Base-by-base conservation (phyloP, 192 early-diverging fungal genomes). In the Ramicandelaber brevisporus region DNA sequence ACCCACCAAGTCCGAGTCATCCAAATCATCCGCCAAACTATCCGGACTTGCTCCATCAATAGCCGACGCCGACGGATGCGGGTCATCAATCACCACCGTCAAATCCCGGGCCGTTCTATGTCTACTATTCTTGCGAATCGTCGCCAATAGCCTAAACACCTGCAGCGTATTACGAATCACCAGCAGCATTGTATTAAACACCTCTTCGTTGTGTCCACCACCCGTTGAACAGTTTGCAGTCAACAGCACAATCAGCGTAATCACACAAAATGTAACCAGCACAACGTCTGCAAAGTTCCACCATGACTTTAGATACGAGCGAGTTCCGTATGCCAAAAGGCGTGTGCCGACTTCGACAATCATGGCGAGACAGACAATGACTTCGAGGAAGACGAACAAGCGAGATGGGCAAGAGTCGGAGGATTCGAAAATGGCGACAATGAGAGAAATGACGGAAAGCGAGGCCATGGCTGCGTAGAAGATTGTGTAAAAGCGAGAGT, bases 251-350 rank as follows among this genome's bases (percentile, higher is more conserved):
- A 75, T 48, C 15, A 81, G 33, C 1, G 73, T 77, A 14, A 71
- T 53, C 4, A 54, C 48, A 41, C 77, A 81, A 17, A 81, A 48
- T 1, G 58, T 14, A 0, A 77, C 73, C 4, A 81, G 42, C 4
- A 75, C 27, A 14, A 71, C 61, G 33, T 81, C 77, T 23, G 75
- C 50, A 30, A 68, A 51, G 43, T 81, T 81, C 57, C 66, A 74
- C 35, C 62, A 50, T 4, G 73, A 73, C 18, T 46, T 52, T 6
- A 55, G 27, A 23, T 59, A 54, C 30, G 33, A 18, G 31, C 26
- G 17, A 6, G 18, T 45, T 19, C 73, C 52, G 31, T 71, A 56
- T 2, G 77, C 77, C 0, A 74, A 40, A 3, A 60, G 41, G 9
- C 77, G 61, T 14, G 68, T 53, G 1, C 46, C 42, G 2, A 81